Evolutionary conservation across 495 filamentous ascomycete species (phyloP).

Genomic region (Rhypophila decipiens): DNA sequence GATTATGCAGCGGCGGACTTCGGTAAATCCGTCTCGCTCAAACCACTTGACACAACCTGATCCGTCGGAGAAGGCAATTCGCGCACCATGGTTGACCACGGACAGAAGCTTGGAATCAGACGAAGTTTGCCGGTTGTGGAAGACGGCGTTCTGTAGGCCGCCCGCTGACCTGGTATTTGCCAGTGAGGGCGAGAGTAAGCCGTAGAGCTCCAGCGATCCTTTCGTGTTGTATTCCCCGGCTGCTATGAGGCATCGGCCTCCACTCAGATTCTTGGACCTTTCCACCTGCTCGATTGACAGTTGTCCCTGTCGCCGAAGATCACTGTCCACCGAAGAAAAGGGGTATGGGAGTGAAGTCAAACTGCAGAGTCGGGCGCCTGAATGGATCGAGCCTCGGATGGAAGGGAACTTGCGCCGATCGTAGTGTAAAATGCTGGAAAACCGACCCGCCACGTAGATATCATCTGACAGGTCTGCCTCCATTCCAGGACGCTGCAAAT

Average conservation of each 20-base stretch:
- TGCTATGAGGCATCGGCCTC: slow-evolving; percentile 63
- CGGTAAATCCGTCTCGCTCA: slow-evolving; percentile 78
- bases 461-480: slow-evolving; percentile 49
- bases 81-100: slow-evolving; percentile 75
- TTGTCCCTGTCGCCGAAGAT: slow-evolving; percentile 47
- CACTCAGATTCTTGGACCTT: slow-evolving; percentile 41
- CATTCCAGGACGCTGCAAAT: slow-evolving; percentile 53
- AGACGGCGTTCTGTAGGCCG: slow-evolving; percentile 32
- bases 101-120: slow-evolving; percentile 76
- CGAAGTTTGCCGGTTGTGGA: slow-evolving; percentile 78
- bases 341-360: slow-evolving; percentile 69
- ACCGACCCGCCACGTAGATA: slow-evolving; percentile 81
- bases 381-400: slow-evolving; percentile 70
- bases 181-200: slow-evolving; percentile 35
- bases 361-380: slow-evolving; percentile 73
- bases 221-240: slow-evolving; percentile 94
- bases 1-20: slow-evolving; percentile 71
- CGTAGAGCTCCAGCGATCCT: slow-evolving; percentile 85
- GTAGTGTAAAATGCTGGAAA: slow-evolving; percentile 84
- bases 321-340: slow-evolving; percentile 47
- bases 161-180: slow-evolving; percentile 21
- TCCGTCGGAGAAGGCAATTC: slow-evolving; percentile 78
- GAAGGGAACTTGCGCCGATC: slow-evolving; percentile 81
- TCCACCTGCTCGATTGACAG: slow-evolving; percentile 46
- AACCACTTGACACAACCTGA: slow-evolving; percentile 87